Percentiles rank a stretch among this genome's conserved stretches.
phyloP scores from a whole-genome alignment of 2,329 filamentous ascomycete genomes.

The Aspergillus proliferans region DNA sequence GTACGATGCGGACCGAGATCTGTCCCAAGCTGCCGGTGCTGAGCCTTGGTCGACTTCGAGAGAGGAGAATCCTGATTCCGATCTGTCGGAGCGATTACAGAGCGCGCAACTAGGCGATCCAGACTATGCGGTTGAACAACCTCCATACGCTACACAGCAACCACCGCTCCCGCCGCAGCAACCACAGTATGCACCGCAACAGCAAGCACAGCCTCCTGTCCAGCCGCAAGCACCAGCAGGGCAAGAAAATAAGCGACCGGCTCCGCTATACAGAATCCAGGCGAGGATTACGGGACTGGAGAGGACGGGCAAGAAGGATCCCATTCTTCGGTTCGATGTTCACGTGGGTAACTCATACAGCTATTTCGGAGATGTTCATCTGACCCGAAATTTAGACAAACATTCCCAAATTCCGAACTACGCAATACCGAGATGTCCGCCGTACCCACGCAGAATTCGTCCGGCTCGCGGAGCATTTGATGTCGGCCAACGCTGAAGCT shows the following conservation, averaged over 20 bases:
- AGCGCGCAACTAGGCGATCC: slow-evolving; percentile 34
- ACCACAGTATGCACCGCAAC: slow-evolving; percentile 33
- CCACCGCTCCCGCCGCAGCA: slow-evolving; percentile 25
- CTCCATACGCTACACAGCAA: slow-evolving; percentile 32
- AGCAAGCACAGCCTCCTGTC: slow-evolving; percentile 39
- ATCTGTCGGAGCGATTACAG: slow-evolving; percentile 38
- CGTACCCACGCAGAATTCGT: slow-evolving; percentile 92
- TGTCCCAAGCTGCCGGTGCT: slow-evolving; percentile 3
- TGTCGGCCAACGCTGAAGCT: slow-evolving; percentile 95
- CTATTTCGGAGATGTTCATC: neutral
- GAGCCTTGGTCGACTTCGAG: slow-evolving; percentile 1
- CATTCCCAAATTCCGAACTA: slow-evolving; percentile 94
- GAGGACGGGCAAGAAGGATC: slow-evolving; percentile 89
- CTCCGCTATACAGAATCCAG: slow-evolving; percentile 76
- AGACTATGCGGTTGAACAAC: slow-evolving; percentile 32
- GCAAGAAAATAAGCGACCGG: slow-evolving; percentile 39
- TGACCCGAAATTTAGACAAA: slow-evolving; percentile 63
- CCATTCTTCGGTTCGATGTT: slow-evolving; percentile 89
- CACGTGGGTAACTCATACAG: slow-evolving; percentile 60
- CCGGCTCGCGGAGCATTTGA: slow-evolving; percentile 91
- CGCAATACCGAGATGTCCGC: slow-evolving; percentile 94
- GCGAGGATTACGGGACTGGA: slow-evolving; percentile 93
- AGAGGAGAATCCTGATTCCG: slow-evolving; percentile 33
- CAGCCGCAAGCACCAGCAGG: slow-evolving; percentile 42
- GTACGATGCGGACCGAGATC: slow-evolving; percentile 16